These are phyloP conservation scores for Aspergillus spinulosporus DNA, from an alignment of 2,329 filamentous ascomycete species.

Conservation along the genomic window DNA sequence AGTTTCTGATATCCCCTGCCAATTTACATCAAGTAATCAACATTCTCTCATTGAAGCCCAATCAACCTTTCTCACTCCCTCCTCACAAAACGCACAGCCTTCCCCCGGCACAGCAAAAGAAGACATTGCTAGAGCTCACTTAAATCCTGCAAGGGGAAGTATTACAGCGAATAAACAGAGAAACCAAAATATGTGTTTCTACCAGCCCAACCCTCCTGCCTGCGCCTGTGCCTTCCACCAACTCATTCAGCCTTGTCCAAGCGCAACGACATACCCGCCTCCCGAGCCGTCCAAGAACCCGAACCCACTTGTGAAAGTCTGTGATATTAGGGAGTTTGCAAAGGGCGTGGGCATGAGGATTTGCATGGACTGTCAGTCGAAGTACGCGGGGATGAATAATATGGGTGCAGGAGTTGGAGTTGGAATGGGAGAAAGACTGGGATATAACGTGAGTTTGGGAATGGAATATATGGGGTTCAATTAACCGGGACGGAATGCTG, in stretches of 20 bases:
- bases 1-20: too few species aligned
- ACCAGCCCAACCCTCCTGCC: slow-evolving; percentile 21
- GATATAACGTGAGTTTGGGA: neutral
- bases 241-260: slow-evolving; percentile 23
- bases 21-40: too few species aligned
- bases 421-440: neutral
- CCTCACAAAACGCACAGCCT: too few species aligned
- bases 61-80: too few species aligned
- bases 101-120: too few species aligned
- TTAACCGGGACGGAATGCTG: neutral
- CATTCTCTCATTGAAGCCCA: too few species aligned
- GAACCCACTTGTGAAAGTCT: slow-evolving; percentile 17
- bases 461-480: neutral
- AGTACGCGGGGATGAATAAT: neutral
- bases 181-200: slow-evolving; percentile 23
- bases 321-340: neutral
- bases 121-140: too few species aligned
- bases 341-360: slow-evolving; percentile 11
- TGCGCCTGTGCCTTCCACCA: slow-evolving; percentile 24
- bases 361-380: neutral
- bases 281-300: slow-evolving; percentile 16
- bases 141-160: too few species aligned
- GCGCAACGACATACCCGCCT: slow-evolving; percentile 8
- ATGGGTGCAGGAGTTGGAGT: neutral
- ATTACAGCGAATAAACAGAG: too few species aligned